A percentile compares a stretch with the other conserved stretches of the same genome.
phyloP scores from a whole-genome alignment of 306 rosid genomes.

The Citrullus mucosospermus region DNA sequence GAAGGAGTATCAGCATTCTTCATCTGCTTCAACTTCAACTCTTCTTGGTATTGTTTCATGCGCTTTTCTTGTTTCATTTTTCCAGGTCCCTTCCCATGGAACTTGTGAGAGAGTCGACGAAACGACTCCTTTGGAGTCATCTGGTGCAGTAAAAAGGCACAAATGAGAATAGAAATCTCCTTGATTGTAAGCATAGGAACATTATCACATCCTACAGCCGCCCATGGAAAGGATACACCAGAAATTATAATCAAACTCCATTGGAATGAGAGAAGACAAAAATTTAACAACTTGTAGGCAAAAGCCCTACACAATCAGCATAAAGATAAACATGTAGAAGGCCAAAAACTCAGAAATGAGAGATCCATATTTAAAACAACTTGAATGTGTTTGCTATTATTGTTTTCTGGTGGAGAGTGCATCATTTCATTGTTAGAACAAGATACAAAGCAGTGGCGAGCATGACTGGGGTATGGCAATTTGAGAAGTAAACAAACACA shows the following conservation, averaged over 20 bases:
- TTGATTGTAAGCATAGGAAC: not conserved
- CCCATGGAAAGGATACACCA: not conserved
- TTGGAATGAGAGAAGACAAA: not conserved
- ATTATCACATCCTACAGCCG: not conserved
- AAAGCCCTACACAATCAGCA: not conserved
- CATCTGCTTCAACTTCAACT: slow-evolving; percentile 83
- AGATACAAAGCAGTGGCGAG: not conserved
- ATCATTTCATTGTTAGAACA: no score
- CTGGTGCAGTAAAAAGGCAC: slow-evolving; percentile 29
- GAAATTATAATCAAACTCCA: not conserved
- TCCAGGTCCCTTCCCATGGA: slow-evolving; percentile 93
- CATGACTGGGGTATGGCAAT: not conserved
- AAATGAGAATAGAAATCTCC: not conserved
- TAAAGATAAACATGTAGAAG: not conserved
- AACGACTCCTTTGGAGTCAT: slow-evolving; percentile 95
- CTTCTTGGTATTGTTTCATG: slow-evolving; percentile 74
- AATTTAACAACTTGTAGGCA: not conserved
- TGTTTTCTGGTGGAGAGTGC: no score
- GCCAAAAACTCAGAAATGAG: not conserved
- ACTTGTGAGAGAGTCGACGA: slow-evolving; percentile 60
- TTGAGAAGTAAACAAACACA: not conserved
- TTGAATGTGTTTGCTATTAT: not conserved
- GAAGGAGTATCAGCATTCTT: slow-evolving; percentile 88
- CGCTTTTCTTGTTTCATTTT: slow-evolving; percentile 98
- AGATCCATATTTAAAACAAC: not conserved